Evolutionary conservation across 805 yeast species (phyloP).

Genomic region (Hyphopichia homilentoma): DNA sequence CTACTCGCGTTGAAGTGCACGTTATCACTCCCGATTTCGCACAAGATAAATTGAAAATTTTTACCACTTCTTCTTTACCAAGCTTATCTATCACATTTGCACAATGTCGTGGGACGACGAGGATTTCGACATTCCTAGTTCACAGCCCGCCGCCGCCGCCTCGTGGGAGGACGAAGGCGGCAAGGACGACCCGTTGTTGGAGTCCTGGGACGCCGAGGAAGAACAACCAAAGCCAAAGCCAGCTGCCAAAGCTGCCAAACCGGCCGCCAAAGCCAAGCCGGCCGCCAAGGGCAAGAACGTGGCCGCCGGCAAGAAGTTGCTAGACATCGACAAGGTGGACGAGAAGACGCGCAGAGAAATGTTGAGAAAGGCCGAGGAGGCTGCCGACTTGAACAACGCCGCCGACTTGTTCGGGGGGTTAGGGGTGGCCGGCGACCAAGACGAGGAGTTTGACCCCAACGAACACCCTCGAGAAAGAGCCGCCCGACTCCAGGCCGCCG

Average conservation of each 20-base stretch:
- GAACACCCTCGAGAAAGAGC: constrained; percentile 52
- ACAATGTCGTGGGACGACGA: constrained; percentile 77
- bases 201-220: constrained; percentile 89
- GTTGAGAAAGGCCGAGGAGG: constrained; percentile 74
- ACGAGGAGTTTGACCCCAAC: too few species aligned
- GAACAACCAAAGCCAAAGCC: constrained; percentile 39
- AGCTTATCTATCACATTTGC: constrained; percentile 10
- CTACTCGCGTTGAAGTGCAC: too few species aligned
- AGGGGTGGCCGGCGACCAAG: constrained; percentile 44
- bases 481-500: constrained; percentile 44
- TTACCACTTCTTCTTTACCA: too few species aligned
- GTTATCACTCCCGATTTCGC: too few species aligned
- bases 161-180: constrained; percentile 84
- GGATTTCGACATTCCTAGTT: constrained; percentile 70
- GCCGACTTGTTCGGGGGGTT: constrained; percentile 84
- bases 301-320: constrained; percentile 31
- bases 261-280: constrained; percentile 41
- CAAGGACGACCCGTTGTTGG: constrained; percentile 71
- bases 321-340: constrained; percentile 68
- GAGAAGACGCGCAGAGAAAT: constrained; percentile 70
- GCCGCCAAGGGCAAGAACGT: constrained; percentile 44
- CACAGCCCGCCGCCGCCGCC: constrained; percentile 46
- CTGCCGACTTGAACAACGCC: constrained; percentile 87
- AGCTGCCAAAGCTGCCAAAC: constrained; percentile 28
- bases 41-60: too few species aligned